Base-by-base conservation (phyloP, 208 protist genomes). In the Endotrypanum monterogeii region DNA sequence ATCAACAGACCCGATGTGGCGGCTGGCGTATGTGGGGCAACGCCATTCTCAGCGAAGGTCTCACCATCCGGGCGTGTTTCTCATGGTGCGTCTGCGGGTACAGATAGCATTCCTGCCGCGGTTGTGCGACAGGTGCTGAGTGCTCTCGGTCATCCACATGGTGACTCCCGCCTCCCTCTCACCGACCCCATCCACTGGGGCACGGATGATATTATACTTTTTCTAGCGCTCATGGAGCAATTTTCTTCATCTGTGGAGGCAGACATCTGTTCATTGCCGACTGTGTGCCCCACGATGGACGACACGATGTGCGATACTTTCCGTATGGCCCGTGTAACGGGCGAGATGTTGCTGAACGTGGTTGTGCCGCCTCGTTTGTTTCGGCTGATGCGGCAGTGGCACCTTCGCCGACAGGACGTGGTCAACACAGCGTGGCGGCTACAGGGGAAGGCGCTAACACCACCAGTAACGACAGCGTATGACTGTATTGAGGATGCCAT, bases 311-410 rank as follows among this genome's bases (percentile, higher is more conserved):
- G 55, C 18, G 84, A 93, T 30, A 76, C 93, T 11, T 97, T 95
- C 55, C 74, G 71, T 28, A 90, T 95, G 78, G 87, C 83, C 1
- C 18, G 72, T 5, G 83, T 87, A 3, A 82, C 84, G 20, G 93
- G 93, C 9, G 74, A 90, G 25, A 88, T 86, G 67, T 62, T 97
- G 51, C 68, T 97, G 55, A 83, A 95, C 55, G 75, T 89, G 11
- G 90, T 93, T 3, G 58, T 78, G 46, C 90, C 93, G 52, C 84
- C 78, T 12, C 74, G 80, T 1, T 68, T 97, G 52, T 97, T 97
- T 73, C 82, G 89, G 7, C 65, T 91, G 51, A 84, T 97, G 88
- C 85, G 93, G 0, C 87, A 87, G 32, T 97, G 93, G 90, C 87
- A 97, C 73, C 72, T 88, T 23, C 78, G 82, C 0, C 90, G 93